Conservation (phyloP, 441 rosid species). For the Aquilaria agallochum region DNA sequence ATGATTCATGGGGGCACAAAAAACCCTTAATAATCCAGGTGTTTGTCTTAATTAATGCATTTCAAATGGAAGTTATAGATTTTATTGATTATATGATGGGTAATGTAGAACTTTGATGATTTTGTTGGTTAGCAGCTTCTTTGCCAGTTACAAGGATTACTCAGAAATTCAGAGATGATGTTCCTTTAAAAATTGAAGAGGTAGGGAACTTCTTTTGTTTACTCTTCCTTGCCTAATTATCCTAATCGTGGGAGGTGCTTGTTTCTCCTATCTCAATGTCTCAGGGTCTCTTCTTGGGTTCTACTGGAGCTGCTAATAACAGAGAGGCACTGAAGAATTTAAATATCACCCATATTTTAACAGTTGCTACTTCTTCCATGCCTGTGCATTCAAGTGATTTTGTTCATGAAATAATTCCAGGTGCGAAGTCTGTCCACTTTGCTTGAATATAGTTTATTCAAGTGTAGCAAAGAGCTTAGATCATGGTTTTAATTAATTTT, state of each 20-base stretch:
- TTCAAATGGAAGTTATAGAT: too few relatives aligned
- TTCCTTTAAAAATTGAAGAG: background rate
- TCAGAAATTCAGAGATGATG: background rate
- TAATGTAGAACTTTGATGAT: too few relatives aligned
- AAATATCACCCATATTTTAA: constrained; percentile 45
- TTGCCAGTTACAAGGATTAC: too few relatives aligned
- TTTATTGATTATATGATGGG: too few relatives aligned
- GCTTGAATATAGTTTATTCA: too few relatives aligned
- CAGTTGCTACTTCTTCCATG: constrained; percentile 33
- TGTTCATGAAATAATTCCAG: constrained; percentile 35
- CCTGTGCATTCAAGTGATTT: constrained; percentile 38
- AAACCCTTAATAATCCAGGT: too few relatives aligned
- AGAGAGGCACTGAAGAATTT: constrained; percentile 36
- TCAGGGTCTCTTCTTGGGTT: constrained; percentile 58
- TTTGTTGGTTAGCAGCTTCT: too few relatives aligned
- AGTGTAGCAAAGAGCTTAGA: too few relatives aligned
- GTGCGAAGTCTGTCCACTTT: constrained; percentile 9
- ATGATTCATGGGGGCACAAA: too few relatives aligned
- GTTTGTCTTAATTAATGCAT: too few relatives aligned
- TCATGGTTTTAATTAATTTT: too few relatives aligned
- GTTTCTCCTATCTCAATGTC: background rate
- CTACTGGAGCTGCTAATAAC: constrained; percentile 42
- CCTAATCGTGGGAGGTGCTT: background rate
- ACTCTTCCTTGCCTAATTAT: background rate
- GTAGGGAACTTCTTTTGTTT: background rate